A percentile compares a stretch with the other conserved stretches of the same genome.
Evolutionary conservation across 1,284 basidiomycete species (phyloP).

Genomic region (Fomitiporia mediterranea): DNA sequence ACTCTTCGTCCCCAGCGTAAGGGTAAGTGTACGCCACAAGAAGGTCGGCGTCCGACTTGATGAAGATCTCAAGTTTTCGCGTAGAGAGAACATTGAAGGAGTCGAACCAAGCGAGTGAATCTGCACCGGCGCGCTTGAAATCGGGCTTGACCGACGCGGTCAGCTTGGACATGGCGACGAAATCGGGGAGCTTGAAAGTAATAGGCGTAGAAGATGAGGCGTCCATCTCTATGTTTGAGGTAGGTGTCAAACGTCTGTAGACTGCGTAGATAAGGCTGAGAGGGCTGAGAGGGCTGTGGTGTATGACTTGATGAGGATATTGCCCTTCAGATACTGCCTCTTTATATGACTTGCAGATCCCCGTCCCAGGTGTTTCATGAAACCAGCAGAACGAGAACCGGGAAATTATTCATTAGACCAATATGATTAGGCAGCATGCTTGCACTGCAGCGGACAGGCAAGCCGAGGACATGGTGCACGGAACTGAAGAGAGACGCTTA

Average conservation of each 20-base stretch:
- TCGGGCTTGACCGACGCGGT: constrained; percentile 41
- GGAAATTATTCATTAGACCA: constrained; percentile 3
- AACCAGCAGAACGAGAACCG: background rate
- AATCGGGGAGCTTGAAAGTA: constrained; percentile 53
- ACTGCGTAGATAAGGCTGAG: background rate
- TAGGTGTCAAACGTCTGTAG: background rate
- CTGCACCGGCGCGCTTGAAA: constrained; percentile 48
- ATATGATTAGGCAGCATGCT: background rate
- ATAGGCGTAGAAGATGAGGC: constrained; percentile 23
- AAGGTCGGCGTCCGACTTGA: constrained; percentile 55
- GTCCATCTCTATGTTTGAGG: background rate
- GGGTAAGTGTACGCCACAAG: constrained; percentile 60
- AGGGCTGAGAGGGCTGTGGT: background rate
- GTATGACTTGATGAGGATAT: background rate
- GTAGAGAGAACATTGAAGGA: constrained; percentile 55
- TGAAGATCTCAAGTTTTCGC: constrained; percentile 55
- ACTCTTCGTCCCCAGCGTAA: constrained; percentile 52
- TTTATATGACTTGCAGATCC: background rate
- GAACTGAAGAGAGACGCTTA: background rate
- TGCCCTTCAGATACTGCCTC: background rate
- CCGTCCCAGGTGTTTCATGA: no score
- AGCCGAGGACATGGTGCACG: background rate
- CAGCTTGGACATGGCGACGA: constrained; percentile 34
- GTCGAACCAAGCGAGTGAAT: constrained; percentile 60
- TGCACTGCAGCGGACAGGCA: background rate